Evolutionary conservation across 2,329 filamentous ascomycete genomes (phyloP).

Genomic region (Raffaelea arxii): DNA sequence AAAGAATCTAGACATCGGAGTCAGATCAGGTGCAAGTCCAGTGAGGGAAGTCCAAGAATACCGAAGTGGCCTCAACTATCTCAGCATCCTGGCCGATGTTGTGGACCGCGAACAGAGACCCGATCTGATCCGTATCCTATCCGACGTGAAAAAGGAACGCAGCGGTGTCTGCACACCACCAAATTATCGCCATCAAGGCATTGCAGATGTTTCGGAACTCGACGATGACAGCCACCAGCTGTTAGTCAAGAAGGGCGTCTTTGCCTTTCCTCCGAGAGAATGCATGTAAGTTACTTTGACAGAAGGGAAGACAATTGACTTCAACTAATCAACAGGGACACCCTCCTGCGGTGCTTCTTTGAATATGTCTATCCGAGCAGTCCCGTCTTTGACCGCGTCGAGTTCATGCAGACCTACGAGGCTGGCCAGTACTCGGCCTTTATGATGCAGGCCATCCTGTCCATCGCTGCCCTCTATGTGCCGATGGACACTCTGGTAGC

Average conservation of each 20-base stretch:
- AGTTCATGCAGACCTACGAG: background rate
- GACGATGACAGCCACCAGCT: background rate
- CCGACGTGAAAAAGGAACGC: background rate
- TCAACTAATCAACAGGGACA: background rate
- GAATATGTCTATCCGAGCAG: background rate
- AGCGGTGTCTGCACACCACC: background rate
- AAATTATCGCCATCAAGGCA: background rate
- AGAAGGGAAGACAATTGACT: background rate
- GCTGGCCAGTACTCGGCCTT: background rate
- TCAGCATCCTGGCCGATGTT: background rate
- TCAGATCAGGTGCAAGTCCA: no score
- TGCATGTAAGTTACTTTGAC: background rate
- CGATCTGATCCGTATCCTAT: background rate
- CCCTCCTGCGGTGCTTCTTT: conserved; percentile 4
- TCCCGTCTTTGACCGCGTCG: background rate
- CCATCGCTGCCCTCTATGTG: background rate
- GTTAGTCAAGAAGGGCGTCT: background rate
- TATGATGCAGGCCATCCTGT: conserved; percentile 1
- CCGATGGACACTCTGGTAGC: background rate
- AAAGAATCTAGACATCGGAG: no score
- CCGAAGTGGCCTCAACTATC: background rate
- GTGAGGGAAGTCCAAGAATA: background rate
- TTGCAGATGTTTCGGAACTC: background rate
- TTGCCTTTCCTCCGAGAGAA: background rate
- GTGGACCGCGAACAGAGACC: background rate